Evolutionary conservation across 805 yeast species (phyloP).

Genomic region (Saccharomycopsis malanga): DNA sequence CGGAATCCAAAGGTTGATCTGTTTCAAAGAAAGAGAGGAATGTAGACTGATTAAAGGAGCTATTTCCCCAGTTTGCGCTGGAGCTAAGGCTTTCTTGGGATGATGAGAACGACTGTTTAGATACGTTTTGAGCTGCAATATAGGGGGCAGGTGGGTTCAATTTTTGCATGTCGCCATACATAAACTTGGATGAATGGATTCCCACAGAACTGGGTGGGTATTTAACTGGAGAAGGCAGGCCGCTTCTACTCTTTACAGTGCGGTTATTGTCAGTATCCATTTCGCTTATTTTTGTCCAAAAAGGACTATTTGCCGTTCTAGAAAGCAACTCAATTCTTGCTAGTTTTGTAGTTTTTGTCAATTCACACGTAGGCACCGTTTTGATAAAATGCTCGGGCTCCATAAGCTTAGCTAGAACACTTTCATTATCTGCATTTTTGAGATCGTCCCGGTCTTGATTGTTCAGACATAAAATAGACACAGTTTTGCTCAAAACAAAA

Average conservation of each 20-base stretch:
- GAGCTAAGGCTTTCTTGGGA: constrained; percentile 6
- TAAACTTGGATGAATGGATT: background rate
- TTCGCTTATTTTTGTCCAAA: constrained; percentile 1
- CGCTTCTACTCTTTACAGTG: background rate
- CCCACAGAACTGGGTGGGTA: background rate
- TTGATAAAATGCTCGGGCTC: constrained; percentile 9
- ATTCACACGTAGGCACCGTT: constrained; percentile 10
- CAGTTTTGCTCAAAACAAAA: constrained; percentile 8
- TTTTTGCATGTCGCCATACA: background rate
- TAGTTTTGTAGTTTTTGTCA: constrained; percentile 6
- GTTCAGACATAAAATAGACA: background rate
- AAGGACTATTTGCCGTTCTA: constrained; percentile 1
- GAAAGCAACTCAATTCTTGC: constrained; percentile 8
- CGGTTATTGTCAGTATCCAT: background rate
- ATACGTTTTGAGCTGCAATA: constrained; percentile 6
- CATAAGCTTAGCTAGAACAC: background rate
- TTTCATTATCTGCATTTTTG: background rate
- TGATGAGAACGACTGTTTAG: constrained; percentile 1
- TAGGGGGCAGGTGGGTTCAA: constrained; percentile 6
- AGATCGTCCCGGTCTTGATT: background rate
- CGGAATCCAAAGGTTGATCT: constrained; percentile 17
- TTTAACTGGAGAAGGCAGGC: background rate
- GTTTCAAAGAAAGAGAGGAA: constrained; percentile 5
- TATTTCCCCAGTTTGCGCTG: background rate
- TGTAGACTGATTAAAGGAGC: background rate